Evolutionary conservation across 2,329 filamentous ascomycete genomes (phyloP).

Genomic region (Fusarium algeriense): DNA sequence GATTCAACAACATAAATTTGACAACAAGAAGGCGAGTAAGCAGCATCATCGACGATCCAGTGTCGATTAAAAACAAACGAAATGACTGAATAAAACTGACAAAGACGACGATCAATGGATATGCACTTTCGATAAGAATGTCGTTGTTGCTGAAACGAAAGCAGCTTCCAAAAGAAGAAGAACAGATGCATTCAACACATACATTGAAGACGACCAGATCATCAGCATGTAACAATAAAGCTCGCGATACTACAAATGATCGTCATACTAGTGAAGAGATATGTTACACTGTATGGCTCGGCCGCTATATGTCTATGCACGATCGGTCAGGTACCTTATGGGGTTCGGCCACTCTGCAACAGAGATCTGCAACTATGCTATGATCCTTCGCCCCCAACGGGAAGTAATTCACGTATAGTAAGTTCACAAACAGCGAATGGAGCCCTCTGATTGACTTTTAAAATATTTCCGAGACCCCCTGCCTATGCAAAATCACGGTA

Average conservation of each 20-base stretch:
- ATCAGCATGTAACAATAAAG: fast-evolving
- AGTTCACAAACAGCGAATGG: fast-evolving
- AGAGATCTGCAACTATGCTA: background rate
- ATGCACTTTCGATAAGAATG: background rate
- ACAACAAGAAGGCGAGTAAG: too few species aligned
- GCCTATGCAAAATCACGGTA: fast-evolving
- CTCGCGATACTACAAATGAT: fast-evolving
- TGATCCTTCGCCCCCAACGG: fast-evolving
- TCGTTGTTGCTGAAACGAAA: background rate
- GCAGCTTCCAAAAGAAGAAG: background rate
- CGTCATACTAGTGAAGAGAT: background rate
- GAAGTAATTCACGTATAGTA: background rate
- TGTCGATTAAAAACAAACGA: fast-evolving
- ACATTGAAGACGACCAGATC: fast-evolving
- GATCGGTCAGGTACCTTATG: background rate
- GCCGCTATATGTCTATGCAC: background rate
- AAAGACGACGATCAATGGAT: fast-evolving
- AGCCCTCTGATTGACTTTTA: fast-evolving
- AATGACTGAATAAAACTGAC: background rate
- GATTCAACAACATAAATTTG: fast-evolving
- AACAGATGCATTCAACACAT: fast-evolving
- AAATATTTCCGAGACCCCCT: fast-evolving
- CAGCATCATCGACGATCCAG: fast-evolving
- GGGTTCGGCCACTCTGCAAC: background rate
- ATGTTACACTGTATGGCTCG: background rate